Evolutionary conservation across 2,329 filamentous ascomycete genomes (phyloP), one percentile per base, ranked within the genome.

Genomic region (Colletotrichum sp.): DNA sequence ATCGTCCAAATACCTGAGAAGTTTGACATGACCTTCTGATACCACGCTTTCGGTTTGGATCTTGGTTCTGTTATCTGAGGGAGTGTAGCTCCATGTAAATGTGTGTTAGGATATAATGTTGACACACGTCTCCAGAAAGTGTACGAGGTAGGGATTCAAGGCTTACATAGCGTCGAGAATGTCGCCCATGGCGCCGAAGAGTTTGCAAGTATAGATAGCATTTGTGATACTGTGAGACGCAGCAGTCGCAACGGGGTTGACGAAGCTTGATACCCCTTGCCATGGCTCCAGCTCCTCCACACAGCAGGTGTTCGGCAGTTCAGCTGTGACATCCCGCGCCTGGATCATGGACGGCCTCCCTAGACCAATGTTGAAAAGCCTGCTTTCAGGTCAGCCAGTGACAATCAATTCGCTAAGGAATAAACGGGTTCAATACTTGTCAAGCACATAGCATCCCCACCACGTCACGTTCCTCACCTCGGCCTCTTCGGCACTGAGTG

Each of bases 401-500:
- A 18, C 4, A 4, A 4, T 0, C 5, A 18, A 4, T 18, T 0
- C 36, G 36, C 16, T 43, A 0, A 43, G 36, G 0, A 43, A 43
- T 10, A 6, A 43, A 43, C 0, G 16, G 2, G 36, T 0, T 2
- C 3, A 43, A 43, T 43, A 43, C 36, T 43, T 43, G 4, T 43
- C 36, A 18, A 43, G 36, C 36, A 43, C 36, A 3, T 43, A 43
- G 36, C 36, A 43, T 43, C 36, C 36, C 36, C 36, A 43, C 36
- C 36, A 43, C 0, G 36, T 18, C 8, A 43, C 36, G 36, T 43
- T 43, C 3, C 36, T 43, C 36, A 43, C 36, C 8, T 43, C 16
- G 0, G 36, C 36, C 36, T 43, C 36, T 43, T 43, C 36, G 2
- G 36, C 36, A 1, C 36, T 43, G 16, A 43, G 36, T 43, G 16